Evolutionary conservation across 2,329 filamentous ascomycete genomes (phyloP), one percentile per base, ranked within the genome.

Genomic region (Phyllosticta citriasiana): DNA sequence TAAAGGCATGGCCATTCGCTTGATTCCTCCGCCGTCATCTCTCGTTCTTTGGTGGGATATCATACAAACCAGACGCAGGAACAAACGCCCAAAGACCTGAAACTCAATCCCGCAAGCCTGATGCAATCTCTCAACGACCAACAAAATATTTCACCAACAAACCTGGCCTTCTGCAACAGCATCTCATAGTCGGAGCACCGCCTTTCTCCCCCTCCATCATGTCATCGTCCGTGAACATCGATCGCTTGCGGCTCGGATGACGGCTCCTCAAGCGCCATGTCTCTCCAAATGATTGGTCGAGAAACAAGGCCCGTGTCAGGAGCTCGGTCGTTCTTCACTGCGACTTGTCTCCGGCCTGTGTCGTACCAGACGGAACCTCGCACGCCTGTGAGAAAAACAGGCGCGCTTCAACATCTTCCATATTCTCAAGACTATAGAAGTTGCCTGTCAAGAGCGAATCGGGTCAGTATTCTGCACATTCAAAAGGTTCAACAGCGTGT

Each of bases 351-450:
- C 40, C 30, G 22, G 8, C 33, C 22, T 26, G 33, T 8, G 27
- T 57, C 30, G 30, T 35, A 5, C 53, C 58, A 12, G 53, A 12
- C 8, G 33, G 16, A 25, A 69, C 66, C 64, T 87, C 89, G 73
- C 88, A 93, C 6, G 88, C 93, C 73, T 99, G 94, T 0, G 91
- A 86, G 74, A 97, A 99, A 78, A 97, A 97, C 56, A 97, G 81
- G 50, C 88, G 84, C 4, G 90, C 89, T 4, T 85, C 82, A 63
- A 80, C 79, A 64, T 87, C 81, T 68, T 86, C 85, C 61, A 90
- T 85, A 73, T 97, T 99, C 60, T 82, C 81, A 68, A 99, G 96
- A 70, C 88, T 89, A 75, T 99, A 99, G 68, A 91, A 88, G 71
- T 97, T 97, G 57, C 93, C 93, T 97, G 54, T 30, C 12, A 54